Evolutionary conservation across 2,329 filamentous ascomycete species (phyloP).

Genomic region (Mycogone perniciosa): DNA sequence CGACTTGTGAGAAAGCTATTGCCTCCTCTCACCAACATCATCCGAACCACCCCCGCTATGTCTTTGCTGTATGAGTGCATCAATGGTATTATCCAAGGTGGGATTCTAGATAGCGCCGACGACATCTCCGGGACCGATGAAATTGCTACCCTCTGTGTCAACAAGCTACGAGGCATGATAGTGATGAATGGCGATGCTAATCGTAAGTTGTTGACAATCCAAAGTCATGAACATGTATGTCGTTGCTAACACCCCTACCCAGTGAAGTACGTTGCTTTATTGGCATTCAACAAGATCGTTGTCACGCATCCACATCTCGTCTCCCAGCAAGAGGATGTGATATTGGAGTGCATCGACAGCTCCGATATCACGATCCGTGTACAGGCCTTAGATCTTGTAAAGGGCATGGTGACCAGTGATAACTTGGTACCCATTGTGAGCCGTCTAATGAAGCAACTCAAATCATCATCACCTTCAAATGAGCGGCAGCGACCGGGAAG

Average conservation of each 20-base stretch:
- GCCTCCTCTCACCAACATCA: slow-evolving; percentile 84
- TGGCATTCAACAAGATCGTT: slow-evolving; percentile 95
- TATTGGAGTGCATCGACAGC: slow-evolving; percentile 93
- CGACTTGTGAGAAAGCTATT: slow-evolving; percentile 85
- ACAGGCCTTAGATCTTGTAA: slow-evolving; percentile 83
- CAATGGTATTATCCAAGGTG: slow-evolving; percentile 95
- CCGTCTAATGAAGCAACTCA: slow-evolving; percentile 80
- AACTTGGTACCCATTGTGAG: slow-evolving; percentile 81
- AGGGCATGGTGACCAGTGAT: slow-evolving; percentile 87
- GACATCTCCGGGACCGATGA: slow-evolving; percentile 79
- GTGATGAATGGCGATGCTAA: slow-evolving; percentile 91
- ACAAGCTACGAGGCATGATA: slow-evolving; percentile 89
- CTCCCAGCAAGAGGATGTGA: slow-evolving; percentile 89
- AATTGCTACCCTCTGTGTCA: slow-evolving; percentile 85
- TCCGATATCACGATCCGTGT: slow-evolving; percentile 92
- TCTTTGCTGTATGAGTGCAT: slow-evolving; percentile 98
- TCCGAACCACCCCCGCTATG: slow-evolving; percentile 93
- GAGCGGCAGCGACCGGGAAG: slow-evolving; percentile 37
- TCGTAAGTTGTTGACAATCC: slow-evolving; percentile 49
- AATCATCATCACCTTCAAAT: slow-evolving; percentile 50
- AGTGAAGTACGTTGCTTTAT: slow-evolving; percentile 95
- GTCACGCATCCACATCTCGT: slow-evolving; percentile 82
- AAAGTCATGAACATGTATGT: background rate
- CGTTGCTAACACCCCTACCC: slow-evolving; percentile 13
- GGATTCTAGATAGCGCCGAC: slow-evolving; percentile 78